Evolutionary conservation across 768 basidiomycete species (phyloP), one percentile per base, ranked within the genome.

Genomic region (Vararia minispora): DNA sequence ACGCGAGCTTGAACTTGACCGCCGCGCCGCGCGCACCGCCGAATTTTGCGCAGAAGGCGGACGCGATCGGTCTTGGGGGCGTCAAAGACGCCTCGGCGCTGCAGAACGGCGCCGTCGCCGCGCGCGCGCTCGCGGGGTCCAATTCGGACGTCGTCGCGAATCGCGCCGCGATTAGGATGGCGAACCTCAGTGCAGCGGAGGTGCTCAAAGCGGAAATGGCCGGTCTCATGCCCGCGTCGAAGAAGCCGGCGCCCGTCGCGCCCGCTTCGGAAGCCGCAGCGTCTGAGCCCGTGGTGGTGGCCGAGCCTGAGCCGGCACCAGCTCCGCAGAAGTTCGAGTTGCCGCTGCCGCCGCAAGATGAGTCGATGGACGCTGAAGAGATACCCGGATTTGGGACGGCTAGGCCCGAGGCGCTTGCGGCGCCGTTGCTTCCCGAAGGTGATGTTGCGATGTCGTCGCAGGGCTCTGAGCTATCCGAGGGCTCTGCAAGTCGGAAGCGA

Each of bases 171-270:
- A 88, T 95, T 47, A 77, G 92, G 43, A 79, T 94, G 74, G 94
- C 94, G 21, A 98, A 98, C 55, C 76, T 98, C 77, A 88, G 78
- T 64, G 94, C 94, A 31, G 92, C 92, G 39, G 88, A 98, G 57
- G 74, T 81, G 57, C 68, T 98, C 51, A 92, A 88, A 62, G 90
- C 88, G 36, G 88, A 97, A 59, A 59, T 97, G 46, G 72, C 79
- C 47, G 74, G 76, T 16, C 54, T 66, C 31, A 46, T 58, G 37
- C 63, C 70, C 10, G 56, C 64, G 35, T 67, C 65, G 48, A 48
- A 59, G 11, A 55, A 58, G 16, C 52, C 53, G 41, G 55, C 53
- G 33, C 49, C 56, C 14, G 34, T 46, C 39, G 41, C 32, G 26
- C 49, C 49, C 26, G n/a, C 37, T 38, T 17, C 53, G 28, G 32